A percentile compares a stretch with the other conserved stretches of the same genome.
Conservation (phyloP, 805 yeast species). For the Barnettozyma wickerhamii region DNA sequence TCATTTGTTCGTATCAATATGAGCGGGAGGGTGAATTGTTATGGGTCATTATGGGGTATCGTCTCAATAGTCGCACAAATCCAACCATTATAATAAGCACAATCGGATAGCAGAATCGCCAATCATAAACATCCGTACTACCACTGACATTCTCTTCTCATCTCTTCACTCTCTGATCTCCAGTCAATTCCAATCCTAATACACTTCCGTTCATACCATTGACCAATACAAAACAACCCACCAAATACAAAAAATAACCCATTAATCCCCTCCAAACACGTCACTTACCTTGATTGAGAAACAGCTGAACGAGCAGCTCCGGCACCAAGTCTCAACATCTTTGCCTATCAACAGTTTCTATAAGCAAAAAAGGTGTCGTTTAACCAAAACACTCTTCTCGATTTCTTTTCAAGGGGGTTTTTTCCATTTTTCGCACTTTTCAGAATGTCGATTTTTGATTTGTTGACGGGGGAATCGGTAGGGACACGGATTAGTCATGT, state of each 20-base stretch:
- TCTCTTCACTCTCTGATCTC: too few relatives aligned
- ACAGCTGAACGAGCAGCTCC: conserved; percentile 29
- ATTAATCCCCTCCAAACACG: background rate
- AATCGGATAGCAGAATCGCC: too few relatives aligned
- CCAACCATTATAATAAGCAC: too few relatives aligned
- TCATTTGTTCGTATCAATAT: background rate
- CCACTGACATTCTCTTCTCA: too few relatives aligned
- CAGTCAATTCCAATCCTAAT: too few relatives aligned
- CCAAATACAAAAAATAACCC: too few relatives aligned
- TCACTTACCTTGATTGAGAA: conserved; percentile 26
- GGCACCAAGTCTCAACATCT: conserved; percentile 29
- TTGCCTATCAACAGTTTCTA: too few relatives aligned
- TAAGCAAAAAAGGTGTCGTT: background rate
- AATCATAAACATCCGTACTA: too few relatives aligned
- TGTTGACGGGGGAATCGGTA: conserved; percentile 10
- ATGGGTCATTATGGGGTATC: too few relatives aligned
- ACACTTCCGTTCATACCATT: background rate
- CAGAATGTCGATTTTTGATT: conserved; percentile 21
- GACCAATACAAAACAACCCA: background rate
- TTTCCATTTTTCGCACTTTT: conserved; percentile 17
- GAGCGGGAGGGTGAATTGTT: too few relatives aligned
- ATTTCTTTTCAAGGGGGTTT: conserved; percentile 11
- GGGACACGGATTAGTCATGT: conserved; percentile 4
- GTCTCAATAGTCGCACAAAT: too few relatives aligned
- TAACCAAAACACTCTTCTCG: conserved; percentile 2